Conservation (phyloP, 257 asterid species). For the Perilla frutescens region DNA sequence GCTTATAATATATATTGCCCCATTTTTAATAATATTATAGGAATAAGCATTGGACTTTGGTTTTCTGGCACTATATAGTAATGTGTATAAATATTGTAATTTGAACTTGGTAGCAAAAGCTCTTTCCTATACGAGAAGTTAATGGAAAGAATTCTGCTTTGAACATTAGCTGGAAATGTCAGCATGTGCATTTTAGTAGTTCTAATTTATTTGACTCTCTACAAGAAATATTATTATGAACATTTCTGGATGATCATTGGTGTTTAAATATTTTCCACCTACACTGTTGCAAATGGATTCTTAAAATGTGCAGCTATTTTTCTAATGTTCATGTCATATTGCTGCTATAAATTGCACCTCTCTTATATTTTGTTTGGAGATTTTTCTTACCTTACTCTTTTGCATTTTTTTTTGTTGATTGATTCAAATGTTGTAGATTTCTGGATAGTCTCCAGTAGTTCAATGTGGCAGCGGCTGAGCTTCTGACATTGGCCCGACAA, state of each 20-base stretch:
- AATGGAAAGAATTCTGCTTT: background rate
- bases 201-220: constrained; percentile 1
- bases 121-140: background rate
- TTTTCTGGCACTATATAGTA: background rate
- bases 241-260: background rate
- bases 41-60: background rate
- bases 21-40: background rate
- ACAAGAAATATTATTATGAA: constrained; percentile 2
- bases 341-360: constrained; percentile 9
- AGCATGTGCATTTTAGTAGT: constrained; percentile 3
- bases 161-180: background rate
- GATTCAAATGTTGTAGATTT: constrained; percentile 60
- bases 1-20: background rate
- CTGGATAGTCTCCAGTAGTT: constrained; percentile 97
- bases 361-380: constrained; percentile 3
- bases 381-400: constrained; percentile 14
- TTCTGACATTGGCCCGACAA: too few species aligned
- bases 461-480: too few species aligned
- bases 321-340: constrained; percentile 7
- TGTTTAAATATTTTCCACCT: too few species aligned
- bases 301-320: constrained; percentile 1
- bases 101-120: background rate
- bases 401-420: constrained; percentile 7
- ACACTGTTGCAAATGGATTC: background rate
- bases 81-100: background rate